A percentile compares a stretch with the other conserved stretches of the same genome.
These are phyloP conservation scores for Hyaloperonospora brassicae DNA, from an alignment of 352 stramenopile genomes.

Conservation along the genomic window DNA sequence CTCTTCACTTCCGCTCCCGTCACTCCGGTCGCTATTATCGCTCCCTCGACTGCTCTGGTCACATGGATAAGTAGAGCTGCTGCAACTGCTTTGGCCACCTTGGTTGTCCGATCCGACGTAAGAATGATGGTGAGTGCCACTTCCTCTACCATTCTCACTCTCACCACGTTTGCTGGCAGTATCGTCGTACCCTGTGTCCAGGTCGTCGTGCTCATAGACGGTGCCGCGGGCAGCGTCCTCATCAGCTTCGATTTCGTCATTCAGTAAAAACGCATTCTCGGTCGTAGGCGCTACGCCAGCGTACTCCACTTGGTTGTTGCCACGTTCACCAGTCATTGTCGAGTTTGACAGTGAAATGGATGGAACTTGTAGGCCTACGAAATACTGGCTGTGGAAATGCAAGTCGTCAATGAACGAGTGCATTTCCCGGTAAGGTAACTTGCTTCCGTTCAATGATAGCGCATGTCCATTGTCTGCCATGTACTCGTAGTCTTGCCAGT, in stretches of 20 bases:
- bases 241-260: neutral
- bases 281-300: neutral
- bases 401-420: constrained; percentile 62
- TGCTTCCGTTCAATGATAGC: constrained; percentile 55
- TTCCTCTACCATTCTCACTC: neutral
- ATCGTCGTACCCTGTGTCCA: neutral
- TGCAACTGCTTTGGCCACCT: neutral
- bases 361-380: constrained; percentile 61
- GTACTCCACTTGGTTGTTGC: constrained; percentile 7
- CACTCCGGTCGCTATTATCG: constrained; percentile 2
- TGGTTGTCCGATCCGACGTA: neutral
- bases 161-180: neutral
- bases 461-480: constrained; percentile 24
- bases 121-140: no score
- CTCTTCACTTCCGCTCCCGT: neutral
- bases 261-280: constrained; percentile 1
- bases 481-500: constrained; percentile 71
- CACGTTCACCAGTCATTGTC: constrained; percentile 5
- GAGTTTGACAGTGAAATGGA: constrained; percentile 31
- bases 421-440: constrained; percentile 40
- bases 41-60: neutral
- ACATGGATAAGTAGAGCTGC: neutral
- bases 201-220: neutral
- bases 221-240: neutral
- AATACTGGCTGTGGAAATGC: constrained; percentile 77